These are phyloP conservation scores for Haematococcus lacustris DNA, from an alignment of 139 green algal genomes.

Conservation along the genomic window DNA sequence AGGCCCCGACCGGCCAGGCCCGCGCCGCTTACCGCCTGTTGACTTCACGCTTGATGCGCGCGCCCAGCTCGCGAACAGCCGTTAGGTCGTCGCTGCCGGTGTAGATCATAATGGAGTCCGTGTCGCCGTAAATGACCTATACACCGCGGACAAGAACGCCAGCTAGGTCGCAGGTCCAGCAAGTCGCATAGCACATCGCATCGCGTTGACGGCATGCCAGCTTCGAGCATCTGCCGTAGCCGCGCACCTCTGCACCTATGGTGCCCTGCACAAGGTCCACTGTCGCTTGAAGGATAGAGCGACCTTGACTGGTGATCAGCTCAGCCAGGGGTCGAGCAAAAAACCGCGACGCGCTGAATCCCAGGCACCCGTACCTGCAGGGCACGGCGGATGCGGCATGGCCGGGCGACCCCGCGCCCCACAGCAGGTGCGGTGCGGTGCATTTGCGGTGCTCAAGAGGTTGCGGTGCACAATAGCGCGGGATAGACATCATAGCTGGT, in stretches of 20 bases:
- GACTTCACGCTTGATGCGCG: constrained; percentile 64
- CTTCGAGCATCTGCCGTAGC: too few relatives aligned
- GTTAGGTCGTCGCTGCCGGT: constrained; percentile 58
- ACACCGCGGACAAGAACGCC: not conserved
- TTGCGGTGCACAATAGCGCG: too few relatives aligned
- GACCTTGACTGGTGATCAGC: constrained; percentile 84
- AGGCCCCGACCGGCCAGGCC: too few relatives aligned
- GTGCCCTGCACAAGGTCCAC: constrained; percentile 83
- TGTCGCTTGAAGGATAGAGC: constrained; percentile 89
- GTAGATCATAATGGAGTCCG: constrained; percentile 96
- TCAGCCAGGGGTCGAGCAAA: constrained; percentile 89
- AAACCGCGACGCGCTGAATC: constrained; percentile 88
- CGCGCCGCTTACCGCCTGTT: constrained; percentile 23
- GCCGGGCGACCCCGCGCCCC: too few relatives aligned
- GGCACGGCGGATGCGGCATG: too few relatives aligned
- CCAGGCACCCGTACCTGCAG: constrained; percentile 90
- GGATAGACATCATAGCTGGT: too few relatives aligned
- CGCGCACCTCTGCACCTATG: constrained; percentile 33
- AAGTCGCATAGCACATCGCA: too few relatives aligned
- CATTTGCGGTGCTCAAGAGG: too few relatives aligned
- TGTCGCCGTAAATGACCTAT: constrained; percentile 97
- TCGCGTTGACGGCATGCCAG: too few relatives aligned
- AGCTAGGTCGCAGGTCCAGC: too few relatives aligned
- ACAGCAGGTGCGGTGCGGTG: too few relatives aligned
- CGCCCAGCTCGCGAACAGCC: constrained; percentile 58